Evolutionary conservation across 2,329 filamentous ascomycete genomes (phyloP), one percentile per base, ranked within the genome.

Genomic region (Septoria petroselini): DNA sequence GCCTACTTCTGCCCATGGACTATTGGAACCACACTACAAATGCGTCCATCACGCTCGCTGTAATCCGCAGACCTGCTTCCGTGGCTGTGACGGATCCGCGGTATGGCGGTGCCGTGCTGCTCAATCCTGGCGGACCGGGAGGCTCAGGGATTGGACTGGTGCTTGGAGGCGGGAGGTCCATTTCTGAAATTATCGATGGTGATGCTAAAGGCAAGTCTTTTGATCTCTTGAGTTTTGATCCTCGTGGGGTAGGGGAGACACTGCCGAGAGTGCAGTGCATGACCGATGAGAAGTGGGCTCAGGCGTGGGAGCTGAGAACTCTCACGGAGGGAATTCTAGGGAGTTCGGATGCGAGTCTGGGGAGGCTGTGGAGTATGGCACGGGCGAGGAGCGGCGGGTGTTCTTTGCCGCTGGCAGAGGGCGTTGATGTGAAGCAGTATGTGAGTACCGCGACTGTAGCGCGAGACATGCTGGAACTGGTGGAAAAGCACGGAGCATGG

Each of bases 401-500:
- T 44, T 59, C 61, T n/a, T 37, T 59, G 7, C 48, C 60, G 7
- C 29, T 40, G n/a, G 59, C 58, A 1, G 55, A 58, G 4, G 61
- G 60, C 31, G 56, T 63, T 14, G 69, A 73, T 31, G 71, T 73
- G 54, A 70, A 69, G 52, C 62, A 68, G 40, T 74, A 73, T 58
- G 64, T 74, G 38, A 71, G 70, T 12, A 77, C 76, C 0, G 71
- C 73, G 1, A 71, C 69, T 18, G 72, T 74, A 2, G 75, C 73
- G 1, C 63, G 70, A 31, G 75, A 79, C 52, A 77, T 78, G 73
- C 61, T 78, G 6, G 69, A 72, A 33, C 68, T 78, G 29, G 65
- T 72, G 8, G 75, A 78, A 52, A 44, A 43, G 19, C 70, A 73
- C 48, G 71, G 62, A 25, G 52, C 53, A 21, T 65, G 62, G 62